Evolutionary conservation across 2,329 filamentous ascomycete genomes (phyloP).

Genomic region (Grosmannia huntii): DNA sequence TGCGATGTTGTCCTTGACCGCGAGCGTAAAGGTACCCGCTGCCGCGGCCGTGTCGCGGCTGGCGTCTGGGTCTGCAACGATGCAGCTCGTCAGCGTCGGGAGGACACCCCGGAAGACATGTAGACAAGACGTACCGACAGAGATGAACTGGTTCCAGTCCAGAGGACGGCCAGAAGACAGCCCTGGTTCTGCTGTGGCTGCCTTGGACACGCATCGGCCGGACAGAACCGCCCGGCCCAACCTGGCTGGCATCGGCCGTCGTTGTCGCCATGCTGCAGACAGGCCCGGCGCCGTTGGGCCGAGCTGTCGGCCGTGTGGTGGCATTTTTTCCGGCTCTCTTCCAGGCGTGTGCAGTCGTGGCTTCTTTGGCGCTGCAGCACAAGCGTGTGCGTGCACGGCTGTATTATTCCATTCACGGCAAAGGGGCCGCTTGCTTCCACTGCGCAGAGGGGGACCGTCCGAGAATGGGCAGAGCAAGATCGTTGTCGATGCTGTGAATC

Average conservation of each 20-base stretch:
- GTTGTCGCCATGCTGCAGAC: neutral
- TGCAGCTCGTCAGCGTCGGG: neutral
- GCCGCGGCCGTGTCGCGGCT: neutral
- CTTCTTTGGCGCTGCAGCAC: neutral
- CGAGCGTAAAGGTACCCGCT: slow-evolving; percentile 28
- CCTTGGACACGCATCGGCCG: neutral
- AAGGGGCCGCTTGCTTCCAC: neutral
- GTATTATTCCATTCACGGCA: neutral
- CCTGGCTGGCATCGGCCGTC: neutral
- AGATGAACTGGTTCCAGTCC: slow-evolving; percentile 14
- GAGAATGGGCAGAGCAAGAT: neutral
- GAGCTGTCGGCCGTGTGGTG: neutral
- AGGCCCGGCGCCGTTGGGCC: neutral
- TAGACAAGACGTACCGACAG: neutral
- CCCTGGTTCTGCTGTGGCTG: neutral
- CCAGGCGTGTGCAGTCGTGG: neutral
- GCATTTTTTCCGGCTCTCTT: neutral
- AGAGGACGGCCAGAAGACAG: no score
- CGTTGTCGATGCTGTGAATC: no score
- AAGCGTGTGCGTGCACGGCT: neutral
- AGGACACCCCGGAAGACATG: neutral
- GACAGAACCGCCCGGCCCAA: neutral
- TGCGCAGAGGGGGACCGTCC: neutral
- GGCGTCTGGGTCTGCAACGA: neutral
- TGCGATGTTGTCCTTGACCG: slow-evolving; percentile 66